A percentile compares a stretch with the other conserved stretches of the same genome.
Evolutionary conservation across 352 stramenopile genomes (phyloP).

Genomic region (Globisporangium polare): DNA sequence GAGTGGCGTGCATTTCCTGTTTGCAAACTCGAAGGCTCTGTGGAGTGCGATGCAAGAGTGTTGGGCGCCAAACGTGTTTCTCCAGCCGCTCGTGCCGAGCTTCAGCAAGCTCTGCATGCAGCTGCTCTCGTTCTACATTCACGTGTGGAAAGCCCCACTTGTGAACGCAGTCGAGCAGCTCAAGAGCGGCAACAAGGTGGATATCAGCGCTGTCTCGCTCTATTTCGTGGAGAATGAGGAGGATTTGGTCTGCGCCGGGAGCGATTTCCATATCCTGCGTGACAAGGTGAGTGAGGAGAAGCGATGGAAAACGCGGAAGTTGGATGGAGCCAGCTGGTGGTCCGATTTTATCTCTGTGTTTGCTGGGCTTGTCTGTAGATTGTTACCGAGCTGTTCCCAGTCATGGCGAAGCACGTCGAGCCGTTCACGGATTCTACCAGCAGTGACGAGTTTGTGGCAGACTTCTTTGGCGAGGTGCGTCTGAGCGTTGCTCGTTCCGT

Average conservation of each 20-base stretch:
- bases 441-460: conserved; percentile 33
- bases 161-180: conserved; percentile 38
- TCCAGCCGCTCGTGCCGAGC: conserved; percentile 48
- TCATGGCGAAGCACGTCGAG: conserved; percentile 31
- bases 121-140: conserved; percentile 56
- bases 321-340: background rate
- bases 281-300: conserved; percentile 35
- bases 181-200: conserved; percentile 39
- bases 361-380: conserved; percentile 29
- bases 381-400: conserved; percentile 33
- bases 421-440: conserved; percentile 44
- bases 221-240: conserved; percentile 49
- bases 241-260: conserved; percentile 65
- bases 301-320: background rate
- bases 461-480: conserved; percentile 43
- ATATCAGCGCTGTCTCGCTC: conserved; percentile 38
- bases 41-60: conserved; percentile 53
- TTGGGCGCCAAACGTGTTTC: conserved; percentile 54
- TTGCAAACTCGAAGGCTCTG: conserved; percentile 44
- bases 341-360: conserved; percentile 1
- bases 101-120: conserved; percentile 75
- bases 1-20: conserved; percentile 27
- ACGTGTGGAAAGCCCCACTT: conserved; percentile 51
- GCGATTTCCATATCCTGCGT: conserved; percentile 63
- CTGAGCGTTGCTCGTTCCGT: background rate